Conservation (phyloP, 805 yeast species). For the Wickerhamiella alocasiicola region DNA sequence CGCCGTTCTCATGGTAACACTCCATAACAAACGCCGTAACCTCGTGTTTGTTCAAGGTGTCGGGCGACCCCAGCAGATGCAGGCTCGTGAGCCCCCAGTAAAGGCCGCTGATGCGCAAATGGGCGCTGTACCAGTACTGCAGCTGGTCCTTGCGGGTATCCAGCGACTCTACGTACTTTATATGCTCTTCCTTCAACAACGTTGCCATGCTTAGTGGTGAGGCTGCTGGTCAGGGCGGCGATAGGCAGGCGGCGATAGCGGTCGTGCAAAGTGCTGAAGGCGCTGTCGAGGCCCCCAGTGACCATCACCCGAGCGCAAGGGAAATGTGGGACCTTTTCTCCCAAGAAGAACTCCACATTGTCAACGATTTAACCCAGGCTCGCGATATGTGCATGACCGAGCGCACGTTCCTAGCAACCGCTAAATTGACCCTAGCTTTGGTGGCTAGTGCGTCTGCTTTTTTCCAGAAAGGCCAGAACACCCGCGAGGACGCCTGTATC, state of each 20-base stretch:
- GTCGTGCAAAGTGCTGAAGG: slow-evolving; percentile 78
- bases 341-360: not conserved
- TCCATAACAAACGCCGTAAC: slow-evolving; percentile 54
- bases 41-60: slow-evolving; percentile 47
- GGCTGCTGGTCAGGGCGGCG: not conserved
- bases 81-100: slow-evolving; percentile 91
- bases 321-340: not conserved
- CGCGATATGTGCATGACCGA: slow-evolving; percentile 8
- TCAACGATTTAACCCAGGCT: slow-evolving; percentile 3
- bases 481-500: not conserved
- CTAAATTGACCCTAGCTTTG: slow-evolving; percentile 4
- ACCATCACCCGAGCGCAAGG: slow-evolving; percentile 46
- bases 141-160: slow-evolving; percentile 45
- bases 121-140: slow-evolving; percentile 85
- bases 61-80: slow-evolving; percentile 42
- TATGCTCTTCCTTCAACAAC: slow-evolving; percentile 38
- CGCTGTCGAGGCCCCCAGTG: slow-evolving; percentile 94
- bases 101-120: slow-evolving; percentile 73
- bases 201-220: slow-evolving; percentile 12
- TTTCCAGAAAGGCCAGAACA: not conserved
- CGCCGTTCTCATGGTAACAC: slow-evolving; percentile 47
- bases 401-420: slow-evolving; percentile 6
- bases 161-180: slow-evolving; percentile 42
- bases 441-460: slow-evolving; percentile 6
- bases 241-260: slow-evolving; percentile 37